Conservation (phyloP, 2,329 filamentous ascomycete species). For the Coleophoma eucalyptorum region DNA sequence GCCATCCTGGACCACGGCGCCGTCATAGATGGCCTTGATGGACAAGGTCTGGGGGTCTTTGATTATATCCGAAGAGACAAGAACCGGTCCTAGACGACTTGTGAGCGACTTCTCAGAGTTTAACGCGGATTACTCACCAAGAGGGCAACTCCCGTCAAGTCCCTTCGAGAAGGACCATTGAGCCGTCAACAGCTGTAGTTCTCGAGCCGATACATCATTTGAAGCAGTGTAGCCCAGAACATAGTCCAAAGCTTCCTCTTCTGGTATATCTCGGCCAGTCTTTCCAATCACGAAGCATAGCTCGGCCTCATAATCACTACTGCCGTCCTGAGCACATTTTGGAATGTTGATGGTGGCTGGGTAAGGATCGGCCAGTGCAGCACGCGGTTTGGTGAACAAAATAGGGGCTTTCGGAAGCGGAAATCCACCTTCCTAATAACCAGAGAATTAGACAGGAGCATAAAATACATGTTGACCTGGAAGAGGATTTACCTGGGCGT, state of each 20-base stretch:
- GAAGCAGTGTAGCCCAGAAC: conserved; percentile 37
- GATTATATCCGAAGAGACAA: conserved; percentile 25
- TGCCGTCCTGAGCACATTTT: conserved; percentile 25
- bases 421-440: conserved; percentile 19
- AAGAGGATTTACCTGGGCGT: conserved; percentile 19
- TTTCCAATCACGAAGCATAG: conserved; percentile 47
- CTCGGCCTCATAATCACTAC: conserved; percentile 27
- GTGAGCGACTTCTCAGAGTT: too few species aligned
- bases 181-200: conserved; percentile 35
- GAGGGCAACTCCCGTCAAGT: conserved; percentile 36
- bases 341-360: conserved; percentile 25
- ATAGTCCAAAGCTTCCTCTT: conserved; percentile 33
- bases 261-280: conserved; percentile 34
- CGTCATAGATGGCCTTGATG: conserved; percentile 42
- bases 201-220: conserved; percentile 38
- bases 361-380: conserved; percentile 22
- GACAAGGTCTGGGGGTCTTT: conserved; percentile 20
- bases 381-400: conserved; percentile 27
- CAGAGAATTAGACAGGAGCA: neutral
- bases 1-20: conserved; percentile 44
- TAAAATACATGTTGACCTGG: neutral
- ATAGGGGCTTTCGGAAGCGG: conserved; percentile 23
- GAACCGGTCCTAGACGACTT: conserved; percentile 29
- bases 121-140: conserved; percentile 26
- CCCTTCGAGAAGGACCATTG: conserved; percentile 40